phyloP scores from a whole-genome alignment of 306 rosid genomes.

The Corylus heterophylla region DNA sequence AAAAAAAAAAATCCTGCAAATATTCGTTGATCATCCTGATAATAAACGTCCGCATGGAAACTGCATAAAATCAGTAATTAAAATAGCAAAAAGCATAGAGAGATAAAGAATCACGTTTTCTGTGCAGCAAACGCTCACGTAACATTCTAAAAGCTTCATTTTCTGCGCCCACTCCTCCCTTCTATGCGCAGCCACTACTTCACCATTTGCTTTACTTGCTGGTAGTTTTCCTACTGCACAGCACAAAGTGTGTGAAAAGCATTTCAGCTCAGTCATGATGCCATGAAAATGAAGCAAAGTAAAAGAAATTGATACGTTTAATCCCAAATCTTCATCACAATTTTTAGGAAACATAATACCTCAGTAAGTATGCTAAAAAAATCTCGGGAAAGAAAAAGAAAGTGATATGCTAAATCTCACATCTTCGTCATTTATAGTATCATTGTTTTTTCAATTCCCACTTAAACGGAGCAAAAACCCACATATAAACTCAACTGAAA shows the following conservation, averaged over 20 bases:
- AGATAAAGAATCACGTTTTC: slow-evolving; percentile 52
- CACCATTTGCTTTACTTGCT: slow-evolving; percentile 59
- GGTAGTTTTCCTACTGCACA: slow-evolving; percentile 87
- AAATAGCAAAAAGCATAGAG: slow-evolving; percentile 1
- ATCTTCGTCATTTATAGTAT: neutral
- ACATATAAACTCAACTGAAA: neutral
- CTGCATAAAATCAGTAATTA: neutral
- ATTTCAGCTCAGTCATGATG: neutral
- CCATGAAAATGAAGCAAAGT: neutral
- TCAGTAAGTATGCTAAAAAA: neutral
- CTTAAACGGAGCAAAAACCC: neutral
- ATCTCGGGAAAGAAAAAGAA: neutral
- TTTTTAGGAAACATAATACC: neutral
- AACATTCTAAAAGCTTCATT: slow-evolving; percentile 44
- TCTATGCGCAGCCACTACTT: slow-evolving; percentile 64
- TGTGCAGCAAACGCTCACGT: slow-evolving; percentile 46
- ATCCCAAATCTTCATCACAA: neutral
- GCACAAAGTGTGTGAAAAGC: neutral
- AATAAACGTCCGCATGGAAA: neutral
- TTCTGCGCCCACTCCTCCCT: slow-evolving; percentile 60
- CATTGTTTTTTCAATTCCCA: neutral
- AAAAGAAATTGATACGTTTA: neutral
- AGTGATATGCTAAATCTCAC: neutral
- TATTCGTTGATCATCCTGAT: neutral
- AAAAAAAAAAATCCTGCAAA: no score